Percentiles rank a stretch among this genome's conserved stretches.
Evolutionary conservation across 1,284 basidiomycete species (phyloP).

Genomic region (Vanrija pseudolonga): DNA sequence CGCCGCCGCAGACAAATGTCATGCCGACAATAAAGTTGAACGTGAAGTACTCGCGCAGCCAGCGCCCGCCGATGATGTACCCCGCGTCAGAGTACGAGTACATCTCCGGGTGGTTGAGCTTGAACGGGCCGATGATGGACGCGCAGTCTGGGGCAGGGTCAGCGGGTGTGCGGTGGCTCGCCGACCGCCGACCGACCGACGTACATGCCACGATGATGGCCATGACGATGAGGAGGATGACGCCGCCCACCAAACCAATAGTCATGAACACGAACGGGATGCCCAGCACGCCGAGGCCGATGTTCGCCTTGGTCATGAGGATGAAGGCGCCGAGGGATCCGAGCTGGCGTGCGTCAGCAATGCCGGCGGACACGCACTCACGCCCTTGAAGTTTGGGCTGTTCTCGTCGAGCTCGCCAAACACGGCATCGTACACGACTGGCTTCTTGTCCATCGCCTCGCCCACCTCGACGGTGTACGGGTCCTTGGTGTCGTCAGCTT

Average conservation of each 20-base stretch:
- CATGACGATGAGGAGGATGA: constrained; percentile 53
- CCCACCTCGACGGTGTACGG: background rate
- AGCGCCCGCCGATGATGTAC: constrained; percentile 9
- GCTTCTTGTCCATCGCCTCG: background rate
- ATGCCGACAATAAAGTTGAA: constrained; percentile 23
- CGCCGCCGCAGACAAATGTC: constrained; percentile 23
- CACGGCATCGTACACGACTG: constrained; percentile 18
- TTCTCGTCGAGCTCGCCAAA: constrained; percentile 22
- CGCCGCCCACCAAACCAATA: constrained; percentile 56
- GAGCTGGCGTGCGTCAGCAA: constrained; percentile 8
- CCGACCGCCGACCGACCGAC: background rate
- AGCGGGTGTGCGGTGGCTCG: background rate
- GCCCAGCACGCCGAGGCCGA: constrained; percentile 60
- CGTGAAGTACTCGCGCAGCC: constrained; percentile 1
- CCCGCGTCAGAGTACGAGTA: constrained; percentile 31
- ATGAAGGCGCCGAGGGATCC: constrained; percentile 35
- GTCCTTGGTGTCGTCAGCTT: background rate
- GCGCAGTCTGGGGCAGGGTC: constrained; percentile 17
- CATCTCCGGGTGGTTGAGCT: constrained; percentile 21
- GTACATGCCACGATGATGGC: constrained; percentile 40
- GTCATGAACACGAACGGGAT: constrained; percentile 57
- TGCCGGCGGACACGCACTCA: background rate
- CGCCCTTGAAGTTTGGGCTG: constrained; percentile 25
- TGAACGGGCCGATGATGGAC: constrained; percentile 22
- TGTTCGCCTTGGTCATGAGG: constrained; percentile 60